Base-by-base conservation (phyloP, 306 rosid genomes). In the Rosa lucieae region DNA sequence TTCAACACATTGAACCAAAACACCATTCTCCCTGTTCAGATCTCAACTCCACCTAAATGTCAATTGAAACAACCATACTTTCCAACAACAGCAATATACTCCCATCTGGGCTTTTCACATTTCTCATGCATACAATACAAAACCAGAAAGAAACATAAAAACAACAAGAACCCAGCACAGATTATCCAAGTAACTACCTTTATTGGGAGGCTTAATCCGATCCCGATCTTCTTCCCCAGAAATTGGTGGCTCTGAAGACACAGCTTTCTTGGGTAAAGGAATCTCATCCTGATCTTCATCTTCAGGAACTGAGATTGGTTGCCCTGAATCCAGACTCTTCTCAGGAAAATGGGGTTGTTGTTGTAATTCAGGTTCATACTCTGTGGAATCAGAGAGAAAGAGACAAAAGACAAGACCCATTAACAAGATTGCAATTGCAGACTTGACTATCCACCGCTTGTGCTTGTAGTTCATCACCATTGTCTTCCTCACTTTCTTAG, bases 361-460 rank as follows among this genome's bases (percentile, higher is more conserved):
- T 51, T 89, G 90, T 6, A 89, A 32, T 77, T 61, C 67, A 10
- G 93, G 79, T 21, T 94, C 79, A 80, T 86, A 73, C 42, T 74
- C 86, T 4, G 85, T 46, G 63, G 92, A 85, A 70, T 86, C 83
- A 21, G 84, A 84, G 77, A 93, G 76, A 65, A 89, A 73, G 23
- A 95, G 74, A 23, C 96, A 92, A 70, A 85, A 87, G 62, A 92
- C 91, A 56, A 95, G 76, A 73, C 92, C 96, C 40, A 88, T 3
- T 48, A 91, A 78, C 63, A 93, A 86, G 42, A 89, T 40, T 43
- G 86, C 76, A 21, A 87, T 84, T 5, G 79, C 82, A 48, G 88
- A 70, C 87, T 91, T 92, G 46, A 88, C 66, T 8, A 87, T 71
- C 77, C 85, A 43, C 7, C 69, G 80, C 68, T 81, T 92, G 79